These are phyloP conservation scores for Entophlyctis helioformis DNA, from an alignment of 192 early-diverging fungal genomes.

Conservation along the genomic window DNA sequence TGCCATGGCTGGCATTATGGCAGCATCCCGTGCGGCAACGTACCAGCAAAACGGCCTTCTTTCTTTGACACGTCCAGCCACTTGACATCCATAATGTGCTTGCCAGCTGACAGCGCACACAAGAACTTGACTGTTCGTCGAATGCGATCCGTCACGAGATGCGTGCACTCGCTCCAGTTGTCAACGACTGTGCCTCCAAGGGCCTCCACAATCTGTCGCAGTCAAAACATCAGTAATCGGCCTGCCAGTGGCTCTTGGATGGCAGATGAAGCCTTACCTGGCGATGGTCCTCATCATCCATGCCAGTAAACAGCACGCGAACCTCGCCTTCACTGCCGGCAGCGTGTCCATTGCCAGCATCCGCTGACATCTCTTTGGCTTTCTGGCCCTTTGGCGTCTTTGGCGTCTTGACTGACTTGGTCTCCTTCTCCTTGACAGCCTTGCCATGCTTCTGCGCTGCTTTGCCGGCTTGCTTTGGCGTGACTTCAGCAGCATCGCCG, in stretches of 20 bases:
- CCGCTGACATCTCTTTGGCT: too few species aligned
- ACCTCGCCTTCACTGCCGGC: too few species aligned
- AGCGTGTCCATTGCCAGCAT: too few species aligned
- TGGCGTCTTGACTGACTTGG: too few species aligned
- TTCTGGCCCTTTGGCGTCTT: too few species aligned
- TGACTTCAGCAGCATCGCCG: too few species aligned
- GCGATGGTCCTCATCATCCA: conserved; percentile 8
- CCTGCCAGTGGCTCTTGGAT: too few species aligned
- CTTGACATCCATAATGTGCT: conserved; percentile 24
- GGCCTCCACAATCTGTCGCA: conserved; percentile 3
- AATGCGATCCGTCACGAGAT: conserved; percentile 32
- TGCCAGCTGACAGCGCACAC: conserved; percentile 27
- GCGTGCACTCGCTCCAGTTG: conserved; percentile 26
- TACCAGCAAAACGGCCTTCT: conserved; percentile 23
- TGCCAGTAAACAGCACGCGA: conserved; percentile 18
- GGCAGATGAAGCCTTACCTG: conserved; percentile 7
- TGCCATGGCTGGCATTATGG: too few species aligned
- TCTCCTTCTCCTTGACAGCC: too few species aligned
- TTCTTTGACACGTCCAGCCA: conserved; percentile 37
- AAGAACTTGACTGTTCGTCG: conserved; percentile 37
- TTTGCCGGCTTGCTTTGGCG: too few species aligned
- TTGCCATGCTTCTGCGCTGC: too few species aligned
- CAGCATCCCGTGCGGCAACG: background rate
- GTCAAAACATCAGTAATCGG: background rate
- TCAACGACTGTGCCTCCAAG: conserved; percentile 17